phyloP scores from a whole-genome alignment of 805 yeast species.

The Jamesozyma spencerorum region DNA sequence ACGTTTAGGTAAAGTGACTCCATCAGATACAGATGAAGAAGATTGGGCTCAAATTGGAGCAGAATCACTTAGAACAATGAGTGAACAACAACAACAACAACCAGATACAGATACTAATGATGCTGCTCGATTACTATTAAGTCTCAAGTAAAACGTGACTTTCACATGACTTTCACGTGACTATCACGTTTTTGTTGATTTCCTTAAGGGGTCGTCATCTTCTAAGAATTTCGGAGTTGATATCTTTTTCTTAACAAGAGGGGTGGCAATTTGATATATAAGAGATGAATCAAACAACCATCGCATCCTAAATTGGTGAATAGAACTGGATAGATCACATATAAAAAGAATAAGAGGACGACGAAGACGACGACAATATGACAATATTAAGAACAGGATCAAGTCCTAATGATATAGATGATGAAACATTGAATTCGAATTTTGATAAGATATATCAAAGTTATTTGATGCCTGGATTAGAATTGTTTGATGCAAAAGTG shows the following conservation, averaged over 20 bases:
- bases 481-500: conserved; percentile 26
- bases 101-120: conserved; percentile 9
- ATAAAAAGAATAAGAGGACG: no score
- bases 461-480: conserved; percentile 27
- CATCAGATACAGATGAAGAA: conserved; percentile 87
- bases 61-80: conserved; percentile 39
- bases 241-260: no score
- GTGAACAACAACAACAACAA: conserved; percentile 1
- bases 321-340: no score
- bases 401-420: conserved; percentile 2
- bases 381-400: conserved; percentile 2
- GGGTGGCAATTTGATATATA: no score
- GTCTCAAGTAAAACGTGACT: neutral
- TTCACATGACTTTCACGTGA: neutral
- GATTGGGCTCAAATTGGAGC: conserved; percentile 94
- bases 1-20: conserved; percentile 6
- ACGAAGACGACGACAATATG: neutral
- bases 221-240: no score
- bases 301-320: no score
- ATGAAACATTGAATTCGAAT: conserved; percentile 16
- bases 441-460: conserved; percentile 26
- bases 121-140: conserved; percentile 7
- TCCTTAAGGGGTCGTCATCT: no score
- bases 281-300: no score
- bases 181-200: no score